Evolutionary conservation across 2,329 filamentous ascomycete genomes (phyloP).

Genomic region (Ilyonectria sp.): DNA sequence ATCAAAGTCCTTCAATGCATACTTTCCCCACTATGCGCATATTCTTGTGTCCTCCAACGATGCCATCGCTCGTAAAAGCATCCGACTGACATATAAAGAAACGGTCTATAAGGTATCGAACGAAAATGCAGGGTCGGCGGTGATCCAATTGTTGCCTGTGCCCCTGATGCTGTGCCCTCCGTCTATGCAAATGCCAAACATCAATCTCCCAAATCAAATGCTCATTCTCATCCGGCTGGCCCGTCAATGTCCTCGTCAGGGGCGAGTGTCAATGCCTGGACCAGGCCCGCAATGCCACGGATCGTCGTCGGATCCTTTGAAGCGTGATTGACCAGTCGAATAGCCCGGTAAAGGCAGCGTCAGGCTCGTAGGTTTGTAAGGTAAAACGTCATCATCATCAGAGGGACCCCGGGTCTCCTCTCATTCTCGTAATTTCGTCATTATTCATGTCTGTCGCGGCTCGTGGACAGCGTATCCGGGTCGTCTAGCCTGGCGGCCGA

Average conservation of each 20-base stretch:
- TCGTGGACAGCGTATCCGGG: slow-evolving; percentile 30
- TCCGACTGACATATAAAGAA: slow-evolving; percentile 42
- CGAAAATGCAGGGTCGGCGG: slow-evolving; percentile 39
- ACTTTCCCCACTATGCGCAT: slow-evolving; percentile 31
- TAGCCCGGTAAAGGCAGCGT: slow-evolving; percentile 38
- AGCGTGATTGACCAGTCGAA: slow-evolving; percentile 32
- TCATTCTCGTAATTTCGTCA: slow-evolving; percentile 46
- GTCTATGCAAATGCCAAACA: slow-evolving; percentile 46
- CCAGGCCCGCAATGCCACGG: slow-evolving; percentile 30
- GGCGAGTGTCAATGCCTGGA: slow-evolving; percentile 9
- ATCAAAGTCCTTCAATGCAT: slow-evolving; percentile 23
- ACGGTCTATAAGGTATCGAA: slow-evolving; percentile 52
- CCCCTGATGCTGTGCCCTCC: slow-evolving; percentile 39
- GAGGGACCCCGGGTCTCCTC: slow-evolving; percentile 43
- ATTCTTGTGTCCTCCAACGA: slow-evolving; percentile 28
- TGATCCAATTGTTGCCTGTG: slow-evolving; percentile 33
- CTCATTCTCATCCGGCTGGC: slow-evolving; percentile 32
- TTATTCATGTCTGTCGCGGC: slow-evolving; percentile 43
- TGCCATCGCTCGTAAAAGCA: slow-evolving; percentile 36
- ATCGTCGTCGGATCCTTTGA: slow-evolving; percentile 32
- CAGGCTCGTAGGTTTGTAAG: slow-evolving; percentile 40
- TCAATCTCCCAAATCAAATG: slow-evolving; percentile 43
- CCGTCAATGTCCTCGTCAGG: slow-evolving; percentile 8
- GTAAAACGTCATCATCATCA: slow-evolving; percentile 47
- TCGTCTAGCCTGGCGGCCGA: slow-evolving; percentile 35